Evolutionary conservation across 2,329 filamentous ascomycete genomes (phyloP), one percentile per base, ranked within the genome.

Genomic region (Pseudomassariella vexata): DNA sequence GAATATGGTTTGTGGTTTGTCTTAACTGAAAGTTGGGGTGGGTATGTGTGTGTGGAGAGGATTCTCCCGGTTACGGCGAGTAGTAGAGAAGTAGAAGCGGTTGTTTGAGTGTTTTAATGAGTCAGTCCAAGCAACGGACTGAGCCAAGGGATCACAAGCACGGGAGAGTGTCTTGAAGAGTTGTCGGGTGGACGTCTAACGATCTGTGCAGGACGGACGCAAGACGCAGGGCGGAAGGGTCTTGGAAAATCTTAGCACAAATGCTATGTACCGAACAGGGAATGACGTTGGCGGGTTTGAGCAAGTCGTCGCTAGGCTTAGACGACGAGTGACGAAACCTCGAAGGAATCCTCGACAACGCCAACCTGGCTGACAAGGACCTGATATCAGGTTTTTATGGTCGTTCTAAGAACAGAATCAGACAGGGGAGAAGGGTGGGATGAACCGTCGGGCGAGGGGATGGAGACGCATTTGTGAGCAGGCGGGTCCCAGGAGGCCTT

Each of bases 121-220:
- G 22, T 23, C 22, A 39, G 29, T 30, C 17, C 24, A 28, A 19
- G 11, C 9, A 15, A 11, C 35, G 33, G 29, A 30, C 19, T 12
- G 25, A 26, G 35, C 37, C 38, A 36, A 41, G 38, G 30, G 29
- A 30, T 34, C 26, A 20, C 25, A 26, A 34, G 24, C 23, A 26
- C 24, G 18, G 28, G 22, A 23, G 19, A 32, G 23, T 33, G 18
- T 20, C 19, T 33, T 20, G 17, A 19, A 12, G 10, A 32, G 30
- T n/a, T 25, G 21, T 17, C 25, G 30, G 17, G 30, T 19, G 17
- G 30, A 20, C 18, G n/a, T 11, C 8, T 27, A 19, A 15, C 10
- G 30, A 33, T 33, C 30, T 33, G 30, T 24, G 22, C 18, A 17
- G 24, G 24, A 12, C 18, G 17, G 18, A 32, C 25, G 30, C 30